Evolutionary conservation across 768 basidiomycete species (phyloP).

Genomic region (Suillus placidus): DNA sequence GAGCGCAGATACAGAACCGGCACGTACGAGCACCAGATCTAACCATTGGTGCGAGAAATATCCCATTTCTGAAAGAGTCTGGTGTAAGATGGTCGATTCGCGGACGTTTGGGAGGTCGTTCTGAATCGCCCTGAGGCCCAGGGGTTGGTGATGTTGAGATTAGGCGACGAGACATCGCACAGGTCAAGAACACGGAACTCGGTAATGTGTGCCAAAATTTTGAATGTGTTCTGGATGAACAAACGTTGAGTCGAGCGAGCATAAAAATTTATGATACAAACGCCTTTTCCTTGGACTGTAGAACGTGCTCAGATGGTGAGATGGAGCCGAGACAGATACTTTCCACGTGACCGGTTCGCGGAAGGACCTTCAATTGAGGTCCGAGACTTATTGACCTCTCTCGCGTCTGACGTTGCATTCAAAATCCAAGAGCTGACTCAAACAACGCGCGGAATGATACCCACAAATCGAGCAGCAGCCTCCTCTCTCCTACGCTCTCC

Average conservation of each 20-base stretch:
- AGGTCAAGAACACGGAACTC: background rate
- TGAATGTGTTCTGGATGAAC: background rate
- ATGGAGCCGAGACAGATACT: background rate
- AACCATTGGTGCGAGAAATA: slow-evolving; percentile 99
- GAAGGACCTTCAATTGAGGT: slow-evolving; percentile 1
- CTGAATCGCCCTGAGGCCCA: slow-evolving; percentile 16
- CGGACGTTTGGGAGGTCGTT: slow-evolving; percentile 50
- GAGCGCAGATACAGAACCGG: background rate
- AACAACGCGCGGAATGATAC: slow-evolving; percentile 28
- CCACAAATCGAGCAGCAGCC: slow-evolving; percentile 29
- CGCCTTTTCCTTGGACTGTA: background rate
- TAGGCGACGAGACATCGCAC: slow-evolving; percentile 54
- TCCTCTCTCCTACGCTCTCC: slow-evolving; percentile 25
- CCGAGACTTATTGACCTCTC: background rate
- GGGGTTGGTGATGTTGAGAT: slow-evolving; percentile 49
- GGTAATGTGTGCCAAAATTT: background rate
- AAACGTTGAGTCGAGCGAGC: background rate
- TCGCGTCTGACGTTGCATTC: background rate
- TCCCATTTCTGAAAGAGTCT: slow-evolving; percentile 83
- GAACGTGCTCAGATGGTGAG: background rate
- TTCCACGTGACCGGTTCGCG: slow-evolving; percentile 2
- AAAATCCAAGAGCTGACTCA: background rate
- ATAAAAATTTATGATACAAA: background rate
- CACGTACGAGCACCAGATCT: slow-evolving; percentile 84
- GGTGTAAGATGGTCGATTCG: slow-evolving; percentile 61